Evolutionary conservation across 164 flowering plant genomes (phyloP).

Genomic region (Magnolia sinica): DNA sequence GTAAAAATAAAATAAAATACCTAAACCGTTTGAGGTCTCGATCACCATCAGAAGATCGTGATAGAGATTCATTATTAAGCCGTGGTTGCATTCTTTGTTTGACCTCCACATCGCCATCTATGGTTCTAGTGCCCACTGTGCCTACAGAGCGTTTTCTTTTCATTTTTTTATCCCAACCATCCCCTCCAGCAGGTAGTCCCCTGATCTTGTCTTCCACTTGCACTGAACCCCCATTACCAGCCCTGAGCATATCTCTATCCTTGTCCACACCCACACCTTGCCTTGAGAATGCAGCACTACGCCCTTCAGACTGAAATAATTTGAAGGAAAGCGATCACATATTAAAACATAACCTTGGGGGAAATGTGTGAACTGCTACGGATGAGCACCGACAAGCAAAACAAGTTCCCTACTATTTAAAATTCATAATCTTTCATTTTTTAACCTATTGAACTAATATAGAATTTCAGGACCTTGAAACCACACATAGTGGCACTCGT

Average conservation of each 20-base stretch:
- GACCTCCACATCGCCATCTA: slow-evolving; percentile 54
- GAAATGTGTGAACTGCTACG: not conserved
- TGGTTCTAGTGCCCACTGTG: slow-evolving; percentile 38
- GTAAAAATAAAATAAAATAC: not conserved
- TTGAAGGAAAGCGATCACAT: not conserved
- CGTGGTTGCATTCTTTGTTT: slow-evolving; percentile 53
- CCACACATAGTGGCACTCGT: not conserved
- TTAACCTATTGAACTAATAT: not conserved
- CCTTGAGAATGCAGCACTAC: slow-evolving; percentile 37
- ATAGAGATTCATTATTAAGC: slow-evolving; percentile 43
- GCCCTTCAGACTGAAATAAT: slow-evolving; percentile 61
- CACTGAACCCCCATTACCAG: slow-evolving; percentile 48
- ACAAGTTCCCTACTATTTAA: not conserved
- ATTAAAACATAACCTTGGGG: not conserved
- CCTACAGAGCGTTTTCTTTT: slow-evolving; percentile 85
- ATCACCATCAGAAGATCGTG: slow-evolving; percentile 48
- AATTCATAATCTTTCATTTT: too few species aligned
- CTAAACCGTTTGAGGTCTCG: slow-evolving; percentile 9
- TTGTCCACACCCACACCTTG: slow-evolving; percentile 44
- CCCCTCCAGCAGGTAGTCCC: slow-evolving; percentile 73
- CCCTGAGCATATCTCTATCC: slow-evolving; percentile 59
- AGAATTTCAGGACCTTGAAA: not conserved
- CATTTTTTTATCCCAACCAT: slow-evolving; percentile 88
- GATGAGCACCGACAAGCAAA: not conserved
- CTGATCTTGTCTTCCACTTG: slow-evolving; percentile 70